Base-by-base conservation (phyloP, 106 monocot species). In the Agapanthus africanus region DNA sequence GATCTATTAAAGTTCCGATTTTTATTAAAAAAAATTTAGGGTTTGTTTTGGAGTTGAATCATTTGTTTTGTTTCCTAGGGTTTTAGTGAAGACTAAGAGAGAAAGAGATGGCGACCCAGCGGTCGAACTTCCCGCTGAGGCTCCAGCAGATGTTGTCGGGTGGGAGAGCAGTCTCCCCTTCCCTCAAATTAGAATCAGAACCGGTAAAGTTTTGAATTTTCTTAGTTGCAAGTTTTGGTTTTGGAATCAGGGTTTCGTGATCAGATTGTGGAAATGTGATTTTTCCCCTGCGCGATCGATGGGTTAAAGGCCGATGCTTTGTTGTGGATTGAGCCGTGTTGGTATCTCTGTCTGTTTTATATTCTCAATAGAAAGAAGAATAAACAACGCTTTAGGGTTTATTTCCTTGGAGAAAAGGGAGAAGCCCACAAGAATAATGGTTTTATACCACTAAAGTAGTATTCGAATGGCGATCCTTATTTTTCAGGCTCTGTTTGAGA, bases 131-230 rank as follows among this genome's bases (percentile, higher is more conserved):
- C 16, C 68, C 68, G 30, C 34, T 68, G 41, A 28, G 68, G 28
- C 50, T 68, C 14, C 68, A 68, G 68, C 68, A 68, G 68, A 68
- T 68, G 26, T 50, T 68, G 49, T 40, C 68, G 9, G 49, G 68
- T 15, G 68, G 68, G 6, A 33, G 68, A 11, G 18, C 33, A 2
- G 49, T 32, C 19, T 68, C 68, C 32, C 68, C 68, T 33, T 49
- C 68, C 21, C 68, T 68, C 34, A 68, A 68, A 25, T 50, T 68
- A n/a, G 68, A 68, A 40, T 68, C 68, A 16, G 68, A 68, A 49
- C 68, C 68, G 68, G 68, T 68, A 50, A 68, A 37, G 35, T 3
- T n/a, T 27, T 38, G 19, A 1, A 21, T 11, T 34, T n/a, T n/a
- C n/a, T n/a, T n/a, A n/a, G n/a, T n/a, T n/a, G n/a, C n/a, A n/a